Percentiles rank a stretch among this genome's conserved stretches.
Evolutionary conservation across 2,329 filamentous ascomycete species (phyloP).

Genomic region (Colletotrichum sidae): DNA sequence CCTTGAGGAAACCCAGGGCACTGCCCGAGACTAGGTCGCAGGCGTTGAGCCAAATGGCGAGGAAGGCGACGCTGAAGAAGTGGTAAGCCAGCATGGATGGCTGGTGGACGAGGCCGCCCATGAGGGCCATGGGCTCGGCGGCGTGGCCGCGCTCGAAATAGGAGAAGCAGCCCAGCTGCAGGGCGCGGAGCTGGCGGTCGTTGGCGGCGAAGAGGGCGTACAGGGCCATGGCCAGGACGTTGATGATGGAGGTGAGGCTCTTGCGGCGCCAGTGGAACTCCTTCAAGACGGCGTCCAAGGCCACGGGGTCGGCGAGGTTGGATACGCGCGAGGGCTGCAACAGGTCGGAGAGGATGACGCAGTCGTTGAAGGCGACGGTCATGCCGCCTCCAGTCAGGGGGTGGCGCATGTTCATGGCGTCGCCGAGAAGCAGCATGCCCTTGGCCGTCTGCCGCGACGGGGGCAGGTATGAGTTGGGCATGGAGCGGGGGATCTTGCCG

Average conservation of each 20-base stretch:
- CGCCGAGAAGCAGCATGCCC: conserved; percentile 86
- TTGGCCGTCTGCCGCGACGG: conserved; percentile 68
- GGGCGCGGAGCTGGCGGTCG: conserved; percentile 78
- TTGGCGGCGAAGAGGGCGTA: conserved; percentile 93
- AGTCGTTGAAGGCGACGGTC: conserved; percentile 97
- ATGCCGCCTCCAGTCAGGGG: conserved; percentile 96
- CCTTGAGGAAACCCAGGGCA: conserved; percentile 64
- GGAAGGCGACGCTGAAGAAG: conserved; percentile 93
- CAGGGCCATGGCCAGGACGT: conserved; percentile 95
- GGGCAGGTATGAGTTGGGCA: conserved; percentile 97
- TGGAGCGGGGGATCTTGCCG: conserved; percentile 80
- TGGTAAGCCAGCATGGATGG: conserved; percentile 87
- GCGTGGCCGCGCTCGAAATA: conserved; percentile 87
- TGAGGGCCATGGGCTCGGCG: conserved; percentile 82
- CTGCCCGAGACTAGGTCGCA: conserved; percentile 53
- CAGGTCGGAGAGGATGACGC: conserved; percentile 79
- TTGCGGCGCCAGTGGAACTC: conserved; percentile 91
- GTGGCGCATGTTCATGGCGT: conserved; percentile 99
- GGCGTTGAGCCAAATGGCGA: conserved; percentile 79
- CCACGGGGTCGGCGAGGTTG: conserved; percentile 72
- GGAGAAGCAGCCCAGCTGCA: conserved; percentile 90
- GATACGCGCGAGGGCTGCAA: conserved; percentile 78
- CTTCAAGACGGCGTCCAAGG: conserved; percentile 76
- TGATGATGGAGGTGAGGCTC: conserved; percentile 85
- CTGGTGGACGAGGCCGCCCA: conserved; percentile 83